These are phyloP conservation scores for barley (Hordeum vulgare) DNA, from an alignment of 176 grass and related monocot species.

Conservation along the genomic window MorexV3_pseudomolecules_assembly NC_058520.1:98848458-98848957, in stretches of 20 bases:
- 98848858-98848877: too few species aligned
- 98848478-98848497: background rate
- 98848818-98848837: too few species aligned
- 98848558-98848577: background rate
- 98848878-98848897: too few species aligned
- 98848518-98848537: background rate
- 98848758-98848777: background rate
- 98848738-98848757: background rate
- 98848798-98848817: too few species aligned
- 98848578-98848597: background rate
- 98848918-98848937: too few species aligned
- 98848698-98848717: background rate
- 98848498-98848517: too few species aligned
- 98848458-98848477: background rate
- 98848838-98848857: too few species aligned
- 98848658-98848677: background rate
- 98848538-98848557: background rate
- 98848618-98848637: background rate
- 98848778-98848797: too few species aligned
- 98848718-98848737: background rate
- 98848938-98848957: too few species aligned
- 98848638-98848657: background rate
- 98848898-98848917: too few species aligned
- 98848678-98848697: background rate
- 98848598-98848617: background rate